Base-by-base conservation (phyloP, 306 rosid genomes). In the Cicer yamashitae region DNA sequence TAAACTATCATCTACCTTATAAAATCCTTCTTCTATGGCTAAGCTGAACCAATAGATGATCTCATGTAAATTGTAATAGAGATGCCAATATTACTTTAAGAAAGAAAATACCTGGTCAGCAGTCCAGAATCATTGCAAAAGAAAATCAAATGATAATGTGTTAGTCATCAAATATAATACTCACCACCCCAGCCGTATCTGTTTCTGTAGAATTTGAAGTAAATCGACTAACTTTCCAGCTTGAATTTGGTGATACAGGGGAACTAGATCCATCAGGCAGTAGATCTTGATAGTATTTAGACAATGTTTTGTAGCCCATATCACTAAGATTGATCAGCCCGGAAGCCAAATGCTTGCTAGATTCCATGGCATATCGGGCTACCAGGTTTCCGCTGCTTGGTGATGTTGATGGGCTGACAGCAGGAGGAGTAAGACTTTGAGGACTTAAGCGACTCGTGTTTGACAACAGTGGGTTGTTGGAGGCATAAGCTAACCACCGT, bases 291-390 rank as follows among this genome's bases (percentile, higher is more conserved):
- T 85, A 96, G 81, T 92, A 96, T 82, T 92, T 96, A 22, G 98
- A 87, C 83, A 96, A 74, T 65, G 96, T 92, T 88, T 92, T 92
- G 85, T 90, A 96, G 12, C 98, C 94, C 94, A 86, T 96, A 81
- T 96, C 99, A 38, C 97, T 87, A 57, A 94, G 88, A 84, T 90
- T 92, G 64, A 96, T 84, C 66, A 96, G 56, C 56, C 99, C 98
- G 43, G 89, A 80, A 64, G 99, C 98, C 76, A 96, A 82, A 18
- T 96, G 98, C 88, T 96, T 96, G 83, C 99, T 88, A 82, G 99
- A 96, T 76, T 96, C 99, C 93, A 90, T 88, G 61, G 99, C 99
- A 88, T 92, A 96, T 73, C 96, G 93, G 41, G 99, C 99, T 78
- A 94, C 90, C 76, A 89, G 75, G 87, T 74, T 96, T 81, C 99